These are phyloP conservation scores for Lippia alba DNA, from an alignment of 305 asterid species.

Conservation along the genomic window DNA sequence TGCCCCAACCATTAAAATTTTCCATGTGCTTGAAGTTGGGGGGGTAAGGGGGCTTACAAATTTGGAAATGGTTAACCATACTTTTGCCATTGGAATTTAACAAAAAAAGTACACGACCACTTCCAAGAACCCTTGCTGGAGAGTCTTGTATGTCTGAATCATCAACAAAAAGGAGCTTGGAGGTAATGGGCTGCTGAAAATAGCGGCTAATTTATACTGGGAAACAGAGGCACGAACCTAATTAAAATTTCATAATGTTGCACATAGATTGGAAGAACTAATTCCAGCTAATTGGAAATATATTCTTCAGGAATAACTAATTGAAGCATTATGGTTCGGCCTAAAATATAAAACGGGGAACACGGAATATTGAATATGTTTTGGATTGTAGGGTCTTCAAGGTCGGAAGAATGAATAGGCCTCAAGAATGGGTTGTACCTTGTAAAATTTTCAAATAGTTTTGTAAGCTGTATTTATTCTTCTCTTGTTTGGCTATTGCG, in stretches of 20 bases:
- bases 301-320: too few relatives aligned
- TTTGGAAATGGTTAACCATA: constrained; percentile 29
- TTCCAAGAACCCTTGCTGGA: constrained; percentile 38
- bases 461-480: too few relatives aligned
- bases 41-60: constrained; percentile 26
- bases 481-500: too few relatives aligned
- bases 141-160: constrained; percentile 10
- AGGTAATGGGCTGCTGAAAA: constrained; percentile 4
- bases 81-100: constrained; percentile 17
- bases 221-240: constrained; percentile 16
- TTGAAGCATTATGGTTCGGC: too few relatives aligned
- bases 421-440: too few relatives aligned
- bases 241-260: constrained; percentile 18
- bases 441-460: too few relatives aligned
- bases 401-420: too few relatives aligned
- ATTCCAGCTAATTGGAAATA: too few relatives aligned
- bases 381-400: too few relatives aligned
- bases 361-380: too few relatives aligned
- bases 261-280: too few relatives aligned
- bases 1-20: constrained; percentile 25
- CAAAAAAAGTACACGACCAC: constrained; percentile 28
- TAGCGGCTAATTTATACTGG: constrained; percentile 17
- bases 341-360: too few relatives aligned
- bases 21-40: constrained; percentile 25
- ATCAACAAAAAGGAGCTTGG: neutral